Evolutionary conservation across 2,329 filamentous ascomycete species (phyloP).

Genomic region (Boeremia exigua): DNA sequence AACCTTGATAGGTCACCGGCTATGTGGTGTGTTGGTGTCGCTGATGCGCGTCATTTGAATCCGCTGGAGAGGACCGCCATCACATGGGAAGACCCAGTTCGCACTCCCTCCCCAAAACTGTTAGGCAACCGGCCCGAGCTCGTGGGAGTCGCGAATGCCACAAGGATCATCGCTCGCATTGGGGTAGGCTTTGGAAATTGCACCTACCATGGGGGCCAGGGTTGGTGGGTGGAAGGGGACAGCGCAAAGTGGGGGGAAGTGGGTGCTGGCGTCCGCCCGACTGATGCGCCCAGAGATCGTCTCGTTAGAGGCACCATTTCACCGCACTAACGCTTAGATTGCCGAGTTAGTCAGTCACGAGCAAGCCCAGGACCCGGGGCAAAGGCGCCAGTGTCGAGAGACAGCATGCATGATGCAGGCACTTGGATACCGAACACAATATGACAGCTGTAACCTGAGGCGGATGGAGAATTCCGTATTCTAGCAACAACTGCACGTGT

Average conservation of each 20-base stretch:
- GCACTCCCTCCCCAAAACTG: slow-evolving; percentile 18
- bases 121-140: slow-evolving; percentile 8
- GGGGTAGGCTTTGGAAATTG: slow-evolving; percentile 5
- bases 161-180: slow-evolving; percentile 6
- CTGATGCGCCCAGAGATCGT: slow-evolving; percentile 13
- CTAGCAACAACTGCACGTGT: neutral
- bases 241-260: slow-evolving; percentile 15
- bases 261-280: slow-evolving; percentile 13
- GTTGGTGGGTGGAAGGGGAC: slow-evolving; percentile 6
- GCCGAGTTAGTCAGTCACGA: slow-evolving; percentile 12
- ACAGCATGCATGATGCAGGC: slow-evolving; percentile 17
- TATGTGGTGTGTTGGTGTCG: slow-evolving; percentile 8
- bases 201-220: slow-evolving; percentile 10
- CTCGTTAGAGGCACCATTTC: slow-evolving; percentile 1
- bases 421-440: neutral
- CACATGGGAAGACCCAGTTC: slow-evolving; percentile 17
- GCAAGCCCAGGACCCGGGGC: slow-evolving; percentile 2
- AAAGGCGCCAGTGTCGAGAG: slow-evolving; percentile 2
- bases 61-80: neutral
- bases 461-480: neutral
- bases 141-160: slow-evolving; percentile 3
- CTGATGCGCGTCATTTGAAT: slow-evolving; percentile 14
- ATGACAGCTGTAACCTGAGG: slow-evolving; percentile 13
- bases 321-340: slow-evolving; percentile 11
- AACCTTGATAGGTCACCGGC: slow-evolving; percentile 4